A percentile compares a stretch with the other conserved stretches of the same genome.
These are phyloP conservation scores for Ustilago cynodontis DNA, from an alignment of 1,284 basidiomycete species.

Conservation along the genomic window DNA sequence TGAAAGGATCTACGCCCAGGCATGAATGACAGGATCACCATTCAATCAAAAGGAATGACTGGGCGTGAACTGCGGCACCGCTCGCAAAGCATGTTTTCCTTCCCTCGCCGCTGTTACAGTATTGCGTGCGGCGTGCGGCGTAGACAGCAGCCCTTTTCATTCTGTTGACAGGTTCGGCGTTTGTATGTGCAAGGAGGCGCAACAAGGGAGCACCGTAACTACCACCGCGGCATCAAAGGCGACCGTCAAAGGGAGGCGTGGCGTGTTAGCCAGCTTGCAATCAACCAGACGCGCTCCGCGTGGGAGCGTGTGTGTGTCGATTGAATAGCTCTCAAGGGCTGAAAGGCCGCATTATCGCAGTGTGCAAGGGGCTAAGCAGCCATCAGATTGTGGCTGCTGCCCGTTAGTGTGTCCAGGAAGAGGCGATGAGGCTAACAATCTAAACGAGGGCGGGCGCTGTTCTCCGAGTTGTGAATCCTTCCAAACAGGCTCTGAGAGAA, in stretches of 20 bases:
- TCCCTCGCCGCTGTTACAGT: neutral
- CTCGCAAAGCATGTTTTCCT: neutral
- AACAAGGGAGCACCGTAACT: neutral
- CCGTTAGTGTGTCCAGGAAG: neutral
- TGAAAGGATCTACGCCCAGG: slow-evolving; percentile 3
- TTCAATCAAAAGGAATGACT: neutral
- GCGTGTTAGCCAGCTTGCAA: neutral
- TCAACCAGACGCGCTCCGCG: too few relatives aligned
- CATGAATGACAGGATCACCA: neutral
- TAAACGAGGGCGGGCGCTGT: neutral
- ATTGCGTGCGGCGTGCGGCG: too few relatives aligned
- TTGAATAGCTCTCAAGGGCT: neutral
- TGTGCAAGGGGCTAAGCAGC: neutral
- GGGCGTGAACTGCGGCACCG: too few relatives aligned
- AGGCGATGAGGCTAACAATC: neutral
- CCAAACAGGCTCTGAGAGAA: neutral
- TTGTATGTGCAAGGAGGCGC: slow-evolving; percentile 20
- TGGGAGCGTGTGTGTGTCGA: neutral
- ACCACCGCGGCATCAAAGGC: neutral
- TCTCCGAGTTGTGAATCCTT: too few relatives aligned
- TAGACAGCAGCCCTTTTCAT: neutral
- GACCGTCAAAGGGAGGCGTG: neutral
- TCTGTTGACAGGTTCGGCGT: slow-evolving; percentile 22
- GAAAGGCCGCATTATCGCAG: neutral
- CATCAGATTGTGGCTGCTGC: neutral